Conservation (phyloP, 192 early-diverging fungal species). For the Podila minutissima region DNA sequence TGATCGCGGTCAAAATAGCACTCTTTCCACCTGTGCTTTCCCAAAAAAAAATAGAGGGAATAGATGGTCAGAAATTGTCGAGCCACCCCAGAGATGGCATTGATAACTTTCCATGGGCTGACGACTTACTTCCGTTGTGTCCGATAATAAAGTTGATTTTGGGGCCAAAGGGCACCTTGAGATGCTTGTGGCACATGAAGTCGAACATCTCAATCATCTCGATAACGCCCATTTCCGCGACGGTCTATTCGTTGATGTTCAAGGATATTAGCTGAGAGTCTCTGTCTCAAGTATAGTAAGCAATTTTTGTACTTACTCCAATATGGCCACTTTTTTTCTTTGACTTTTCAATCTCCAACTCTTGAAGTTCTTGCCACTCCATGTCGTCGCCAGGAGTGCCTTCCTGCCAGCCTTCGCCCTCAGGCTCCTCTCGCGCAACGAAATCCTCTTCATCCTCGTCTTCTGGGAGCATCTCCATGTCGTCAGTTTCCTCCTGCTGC, state of each 20-base stretch:
- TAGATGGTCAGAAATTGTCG: neutral
- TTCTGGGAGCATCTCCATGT: neutral
- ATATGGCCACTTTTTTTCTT: slow-evolving; percentile 7
- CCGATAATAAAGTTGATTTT: slow-evolving; percentile 98
- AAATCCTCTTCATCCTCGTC: slow-evolving; percentile 18
- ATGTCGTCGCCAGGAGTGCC: slow-evolving; percentile 2
- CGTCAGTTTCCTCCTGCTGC: slow-evolving; percentile 4
- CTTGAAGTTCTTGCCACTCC: slow-evolving; percentile 9
- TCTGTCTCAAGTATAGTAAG: neutral
- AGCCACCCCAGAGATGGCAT: neutral
- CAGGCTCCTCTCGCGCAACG: slow-evolving; percentile 18
- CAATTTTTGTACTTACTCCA: slow-evolving; percentile 13
- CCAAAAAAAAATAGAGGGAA: slow-evolving; percentile 3
- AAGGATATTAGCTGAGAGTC: neutral
- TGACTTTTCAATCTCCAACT: slow-evolving; percentile 20
- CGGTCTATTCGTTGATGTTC: slow-evolving; percentile 15
- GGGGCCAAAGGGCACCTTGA: slow-evolving; percentile 80
- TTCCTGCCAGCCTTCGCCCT: slow-evolving; percentile 14
- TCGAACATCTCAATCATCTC: slow-evolving; percentile 86
- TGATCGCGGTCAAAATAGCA: slow-evolving; percentile 92
- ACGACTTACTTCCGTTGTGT: slow-evolving; percentile 86
- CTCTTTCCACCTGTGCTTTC: slow-evolving; percentile 83
- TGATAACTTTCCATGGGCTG: neutral
- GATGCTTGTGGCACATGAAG: slow-evolving; percentile 95
- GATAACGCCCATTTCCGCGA: slow-evolving; percentile 77